phyloP scores from a whole-genome alignment of 495 filamentous ascomycete species.

The Pyronema domesticum region DNA sequence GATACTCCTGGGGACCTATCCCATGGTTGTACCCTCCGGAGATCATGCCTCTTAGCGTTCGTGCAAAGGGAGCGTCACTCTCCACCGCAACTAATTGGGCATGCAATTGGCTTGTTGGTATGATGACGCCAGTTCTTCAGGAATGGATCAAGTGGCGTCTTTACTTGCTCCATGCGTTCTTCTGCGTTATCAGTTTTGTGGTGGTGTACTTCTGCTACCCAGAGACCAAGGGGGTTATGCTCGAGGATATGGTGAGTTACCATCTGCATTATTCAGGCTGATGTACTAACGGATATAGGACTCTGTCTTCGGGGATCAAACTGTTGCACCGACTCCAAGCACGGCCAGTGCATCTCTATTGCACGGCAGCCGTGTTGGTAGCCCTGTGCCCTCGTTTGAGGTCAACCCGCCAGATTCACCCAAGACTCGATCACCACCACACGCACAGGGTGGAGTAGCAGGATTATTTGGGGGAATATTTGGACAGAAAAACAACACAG shows the following conservation, averaged over 20 bases:
- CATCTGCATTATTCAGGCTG: conserved; percentile 12
- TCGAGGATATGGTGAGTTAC: conserved; percentile 72
- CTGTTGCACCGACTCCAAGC: conserved; percentile 16
- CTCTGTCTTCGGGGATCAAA: conserved; percentile 24
- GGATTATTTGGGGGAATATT: conserved; percentile 33
- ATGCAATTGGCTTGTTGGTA: conserved; percentile 93
- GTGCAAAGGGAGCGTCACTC: conserved; percentile 90
- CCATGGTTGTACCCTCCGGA: conserved; percentile 97
- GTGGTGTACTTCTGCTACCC: conserved; percentile 92
- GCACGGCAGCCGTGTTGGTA: conserved; percentile 32
- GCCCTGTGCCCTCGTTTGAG: conserved; percentile 52
- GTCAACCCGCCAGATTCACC: conserved; percentile 46
- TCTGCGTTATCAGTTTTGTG: conserved; percentile 92
- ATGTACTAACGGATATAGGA: conserved; percentile 1
- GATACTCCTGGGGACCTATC: conserved; percentile 96
- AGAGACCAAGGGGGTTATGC: conserved; percentile 80
- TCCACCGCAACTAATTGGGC: conserved; percentile 97
- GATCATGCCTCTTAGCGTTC: conserved; percentile 89
- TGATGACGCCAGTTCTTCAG: conserved; percentile 83
- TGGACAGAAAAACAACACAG: conserved; percentile 27
- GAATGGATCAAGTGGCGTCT: conserved; percentile 80
- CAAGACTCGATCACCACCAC: conserved; percentile 9
- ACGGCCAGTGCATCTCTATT: conserved; percentile 17
- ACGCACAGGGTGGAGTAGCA: conserved; percentile 27
- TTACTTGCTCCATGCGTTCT: conserved; percentile 91